These are phyloP conservation scores for Umbilicus rupestris DNA, from an alignment of 164 flowering plant species.

Conservation along the genomic window DNA sequence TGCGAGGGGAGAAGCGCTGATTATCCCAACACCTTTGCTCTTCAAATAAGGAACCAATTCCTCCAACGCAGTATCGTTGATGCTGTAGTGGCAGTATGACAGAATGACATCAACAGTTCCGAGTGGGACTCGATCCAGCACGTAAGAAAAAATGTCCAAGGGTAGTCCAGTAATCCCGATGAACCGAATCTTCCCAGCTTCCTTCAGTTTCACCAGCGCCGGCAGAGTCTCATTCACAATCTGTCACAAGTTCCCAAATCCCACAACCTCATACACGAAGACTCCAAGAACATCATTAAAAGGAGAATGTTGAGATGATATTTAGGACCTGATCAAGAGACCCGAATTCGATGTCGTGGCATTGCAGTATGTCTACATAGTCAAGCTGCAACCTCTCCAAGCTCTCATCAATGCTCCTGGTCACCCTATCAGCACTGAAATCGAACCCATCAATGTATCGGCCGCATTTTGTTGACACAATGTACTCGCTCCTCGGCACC, in stretches of 20 bases:
- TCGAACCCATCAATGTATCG: constrained; percentile 80
- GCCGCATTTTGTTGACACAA: constrained; percentile 92
- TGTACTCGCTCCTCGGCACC: constrained; percentile 54
- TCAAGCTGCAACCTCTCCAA: constrained; percentile 80
- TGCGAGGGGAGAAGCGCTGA: constrained; percentile 85
- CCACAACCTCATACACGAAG: too few relatives aligned
- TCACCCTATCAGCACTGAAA: constrained; percentile 91
- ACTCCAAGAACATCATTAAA: not conserved
- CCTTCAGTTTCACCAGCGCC: constrained; percentile 74
- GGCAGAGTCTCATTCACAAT: constrained; percentile 88
- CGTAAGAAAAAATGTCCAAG: constrained; percentile 58
- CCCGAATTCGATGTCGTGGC: constrained; percentile 95
- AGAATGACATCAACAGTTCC: constrained; percentile 82
- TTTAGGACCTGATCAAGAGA: constrained; percentile 74
- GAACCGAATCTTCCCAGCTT: constrained; percentile 70
- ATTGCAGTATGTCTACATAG: constrained; percentile 89
- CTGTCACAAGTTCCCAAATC: constrained; percentile 28
- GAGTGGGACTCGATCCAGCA: constrained; percentile 82
- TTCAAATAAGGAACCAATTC: constrained; percentile 85
- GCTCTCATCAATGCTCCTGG: constrained; percentile 87
- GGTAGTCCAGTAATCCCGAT: constrained; percentile 96
- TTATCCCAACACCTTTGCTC: constrained; percentile 83
- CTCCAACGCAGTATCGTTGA: constrained; percentile 71
- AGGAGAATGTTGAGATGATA: not conserved
- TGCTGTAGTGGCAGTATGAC: constrained; percentile 82